Evolutionary conservation across 1,284 basidiomycete genomes (phyloP).

Genomic region (Rhodotorula sp.): DNA sequence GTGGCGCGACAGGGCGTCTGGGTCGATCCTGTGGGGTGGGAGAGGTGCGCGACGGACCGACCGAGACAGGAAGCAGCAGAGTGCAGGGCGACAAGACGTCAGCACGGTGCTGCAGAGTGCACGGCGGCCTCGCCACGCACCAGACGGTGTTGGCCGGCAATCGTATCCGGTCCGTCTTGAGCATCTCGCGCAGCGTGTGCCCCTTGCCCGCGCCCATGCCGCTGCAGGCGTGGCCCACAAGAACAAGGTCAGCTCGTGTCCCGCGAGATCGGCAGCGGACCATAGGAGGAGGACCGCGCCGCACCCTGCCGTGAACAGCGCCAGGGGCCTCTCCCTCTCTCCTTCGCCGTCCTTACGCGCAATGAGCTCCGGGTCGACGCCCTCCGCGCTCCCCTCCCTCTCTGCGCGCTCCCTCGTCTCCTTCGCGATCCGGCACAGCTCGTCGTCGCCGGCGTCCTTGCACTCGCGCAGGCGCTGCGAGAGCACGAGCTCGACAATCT

Average conservation of each 20-base stretch:
- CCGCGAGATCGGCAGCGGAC: too few relatives aligned
- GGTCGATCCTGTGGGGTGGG: constrained; percentile 45
- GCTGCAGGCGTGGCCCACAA: constrained; percentile 1
- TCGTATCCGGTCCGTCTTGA: constrained; percentile 32
- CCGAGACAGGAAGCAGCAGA: too few relatives aligned
- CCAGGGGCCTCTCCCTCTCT: constrained; percentile 16
- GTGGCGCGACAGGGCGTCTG: constrained; percentile 42
- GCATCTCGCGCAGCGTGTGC: constrained; percentile 40
- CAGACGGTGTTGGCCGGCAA: constrained; percentile 44
- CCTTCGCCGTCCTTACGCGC: not conserved
- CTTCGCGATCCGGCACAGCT: constrained; percentile 13
- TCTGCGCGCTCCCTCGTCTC: constrained; percentile 15
- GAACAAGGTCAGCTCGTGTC: not conserved
- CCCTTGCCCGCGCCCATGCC: constrained; percentile 46
- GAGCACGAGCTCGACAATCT: constrained; percentile 37
- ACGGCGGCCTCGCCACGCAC: constrained; percentile 13
- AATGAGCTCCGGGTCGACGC: not conserved
- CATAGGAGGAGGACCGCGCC: not conserved
- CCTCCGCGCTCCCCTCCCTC: not conserved
- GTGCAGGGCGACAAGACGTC: not conserved
- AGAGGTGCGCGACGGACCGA: too few relatives aligned
- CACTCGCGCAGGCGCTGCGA: constrained; percentile 23
- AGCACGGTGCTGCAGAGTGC: too few relatives aligned
- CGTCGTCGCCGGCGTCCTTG: constrained; percentile 31
- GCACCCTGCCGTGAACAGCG: constrained; percentile 38